phyloP scores from a whole-genome alignment of 2,329 filamentous ascomycete species.

The Penicillium polonicum region DNA sequence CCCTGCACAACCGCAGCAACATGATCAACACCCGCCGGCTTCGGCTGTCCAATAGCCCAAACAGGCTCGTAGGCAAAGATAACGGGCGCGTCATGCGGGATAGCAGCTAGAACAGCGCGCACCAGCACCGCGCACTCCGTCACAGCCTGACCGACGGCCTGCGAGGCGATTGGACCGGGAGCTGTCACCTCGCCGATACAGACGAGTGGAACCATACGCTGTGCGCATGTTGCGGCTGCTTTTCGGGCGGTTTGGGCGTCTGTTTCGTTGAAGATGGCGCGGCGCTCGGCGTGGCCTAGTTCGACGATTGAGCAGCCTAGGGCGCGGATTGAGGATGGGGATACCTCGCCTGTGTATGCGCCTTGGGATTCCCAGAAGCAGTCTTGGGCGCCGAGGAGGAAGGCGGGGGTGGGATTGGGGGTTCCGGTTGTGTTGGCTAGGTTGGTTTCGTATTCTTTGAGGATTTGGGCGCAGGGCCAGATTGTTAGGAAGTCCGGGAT shows the following conservation, averaged over 20 bases:
- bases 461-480: slow-evolving; percentile 44
- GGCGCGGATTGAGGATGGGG: slow-evolving; percentile 64
- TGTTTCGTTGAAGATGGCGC: slow-evolving; percentile 71
- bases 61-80: slow-evolving; percentile 84
- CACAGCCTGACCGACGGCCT: slow-evolving; percentile 58
- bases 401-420: slow-evolving; percentile 37
- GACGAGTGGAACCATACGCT: slow-evolving; percentile 73
- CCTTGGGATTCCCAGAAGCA: slow-evolving; percentile 68
- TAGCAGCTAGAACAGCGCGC: slow-evolving; percentile 58
- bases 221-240: slow-evolving; percentile 64
- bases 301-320: slow-evolving; percentile 72
- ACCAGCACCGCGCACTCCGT: slow-evolving; percentile 67
- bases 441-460: slow-evolving; percentile 33
- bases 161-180: slow-evolving; percentile 46
- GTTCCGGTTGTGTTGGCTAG: slow-evolving; percentile 17
- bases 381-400: slow-evolving; percentile 74
- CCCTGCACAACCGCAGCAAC: slow-evolving; percentile 68
- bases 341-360: slow-evolving; percentile 76
- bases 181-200: slow-evolving; percentile 72
- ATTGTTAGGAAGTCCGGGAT: slow-evolving; percentile 76
- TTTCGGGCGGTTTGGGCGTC: slow-evolving; percentile 67
- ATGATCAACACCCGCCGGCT: slow-evolving; percentile 70
- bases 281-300: slow-evolving; percentile 76
- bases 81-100: slow-evolving; percentile 65
- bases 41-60: slow-evolving; percentile 77